Percentiles rank a stretch among this genome's conserved stretches.
Conservation (phyloP, 1,284 basidiomycete species). For the Xerocomus nothofagi region DNA sequence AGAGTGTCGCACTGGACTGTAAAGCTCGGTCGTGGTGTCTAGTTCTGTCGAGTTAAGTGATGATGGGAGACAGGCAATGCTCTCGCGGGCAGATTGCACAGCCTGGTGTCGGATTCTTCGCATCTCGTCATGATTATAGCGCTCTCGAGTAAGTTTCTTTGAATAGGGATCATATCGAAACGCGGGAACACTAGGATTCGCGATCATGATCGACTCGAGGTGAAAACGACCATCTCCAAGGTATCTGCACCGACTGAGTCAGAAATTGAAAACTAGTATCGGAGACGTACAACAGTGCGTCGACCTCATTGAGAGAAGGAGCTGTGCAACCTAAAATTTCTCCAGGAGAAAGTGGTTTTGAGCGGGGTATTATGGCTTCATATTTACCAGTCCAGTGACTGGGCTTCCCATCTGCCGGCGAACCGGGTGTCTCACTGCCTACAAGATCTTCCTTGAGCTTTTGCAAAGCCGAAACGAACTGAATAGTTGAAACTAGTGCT, state of each 20-base stretch:
- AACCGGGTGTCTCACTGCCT: neutral
- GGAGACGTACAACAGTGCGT: slow-evolving; percentile 78
- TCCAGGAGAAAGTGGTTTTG: slow-evolving; percentile 93
- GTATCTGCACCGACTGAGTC: slow-evolving; percentile 60
- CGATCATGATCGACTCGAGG: slow-evolving; percentile 98
- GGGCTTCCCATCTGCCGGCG: slow-evolving; percentile 16
- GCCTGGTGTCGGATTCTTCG: slow-evolving; percentile 73
- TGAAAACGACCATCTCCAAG: slow-evolving; percentile 98
- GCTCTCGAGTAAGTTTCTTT: slow-evolving; percentile 93
- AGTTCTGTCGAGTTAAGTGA: slow-evolving; percentile 3
- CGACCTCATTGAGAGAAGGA: slow-evolving; percentile 76
- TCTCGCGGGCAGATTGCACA: slow-evolving; percentile 70
- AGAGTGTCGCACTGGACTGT: slow-evolving; percentile 1
- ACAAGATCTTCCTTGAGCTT: slow-evolving; percentile 79
- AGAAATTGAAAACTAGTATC: slow-evolving; percentile 1
- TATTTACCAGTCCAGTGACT: slow-evolving; percentile 65
- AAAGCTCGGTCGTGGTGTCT: neutral
- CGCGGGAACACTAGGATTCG: slow-evolving; percentile 93
- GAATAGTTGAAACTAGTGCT: slow-evolving; percentile 92
- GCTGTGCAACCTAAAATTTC: slow-evolving; percentile 98
- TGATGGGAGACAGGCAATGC: slow-evolving; percentile 43
- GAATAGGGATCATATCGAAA: slow-evolving; percentile 99
- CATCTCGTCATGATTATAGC: slow-evolving; percentile 93
- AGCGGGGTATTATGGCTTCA: slow-evolving; percentile 81
- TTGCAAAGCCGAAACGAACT: slow-evolving; percentile 91